These are phyloP conservation scores for Colletotrichum chlorophyti DNA, from an alignment of 2,329 filamentous ascomycete genomes.

Conservation along the genomic window DNA sequence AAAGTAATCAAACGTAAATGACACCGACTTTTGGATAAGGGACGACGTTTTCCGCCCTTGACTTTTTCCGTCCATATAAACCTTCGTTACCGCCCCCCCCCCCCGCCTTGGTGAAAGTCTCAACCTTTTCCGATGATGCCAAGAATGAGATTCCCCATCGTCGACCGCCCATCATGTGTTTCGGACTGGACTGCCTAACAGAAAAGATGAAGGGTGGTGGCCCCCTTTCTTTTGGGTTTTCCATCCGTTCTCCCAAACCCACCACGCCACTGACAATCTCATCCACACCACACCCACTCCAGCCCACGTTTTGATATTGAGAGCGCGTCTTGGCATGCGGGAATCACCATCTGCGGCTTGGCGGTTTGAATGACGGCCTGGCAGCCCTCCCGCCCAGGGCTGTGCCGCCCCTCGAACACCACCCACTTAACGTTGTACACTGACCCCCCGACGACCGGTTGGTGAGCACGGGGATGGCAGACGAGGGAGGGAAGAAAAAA, in stretches of 20 bases:
- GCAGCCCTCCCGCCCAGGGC: background rate
- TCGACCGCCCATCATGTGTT: background rate
- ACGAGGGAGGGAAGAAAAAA: background rate
- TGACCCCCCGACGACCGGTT: background rate
- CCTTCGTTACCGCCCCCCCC: too few species aligned
- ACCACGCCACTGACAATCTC: background rate
- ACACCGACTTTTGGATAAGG: too few species aligned
- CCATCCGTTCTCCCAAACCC: background rate
- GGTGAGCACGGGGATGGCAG: background rate
- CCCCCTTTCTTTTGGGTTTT: too few species aligned
- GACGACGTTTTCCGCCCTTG: background rate
- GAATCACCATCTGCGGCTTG: background rate
- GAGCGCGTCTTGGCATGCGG: constrained; percentile 7
- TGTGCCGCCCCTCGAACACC: background rate
- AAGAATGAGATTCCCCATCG: background rate
- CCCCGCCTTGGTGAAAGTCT: too few species aligned
- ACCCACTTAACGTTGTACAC: background rate
- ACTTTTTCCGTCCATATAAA: background rate
- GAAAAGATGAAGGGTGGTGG: too few species aligned
- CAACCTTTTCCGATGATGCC: constrained; percentile 8
- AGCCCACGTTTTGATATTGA: background rate
- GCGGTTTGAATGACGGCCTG: background rate
- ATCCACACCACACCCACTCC: background rate
- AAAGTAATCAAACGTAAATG: too few species aligned
- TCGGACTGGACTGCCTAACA: background rate